Conservation (phyloP, 2,329 filamentous ascomycete genomes). For the Colletotrichum nymphaeae region DNA sequence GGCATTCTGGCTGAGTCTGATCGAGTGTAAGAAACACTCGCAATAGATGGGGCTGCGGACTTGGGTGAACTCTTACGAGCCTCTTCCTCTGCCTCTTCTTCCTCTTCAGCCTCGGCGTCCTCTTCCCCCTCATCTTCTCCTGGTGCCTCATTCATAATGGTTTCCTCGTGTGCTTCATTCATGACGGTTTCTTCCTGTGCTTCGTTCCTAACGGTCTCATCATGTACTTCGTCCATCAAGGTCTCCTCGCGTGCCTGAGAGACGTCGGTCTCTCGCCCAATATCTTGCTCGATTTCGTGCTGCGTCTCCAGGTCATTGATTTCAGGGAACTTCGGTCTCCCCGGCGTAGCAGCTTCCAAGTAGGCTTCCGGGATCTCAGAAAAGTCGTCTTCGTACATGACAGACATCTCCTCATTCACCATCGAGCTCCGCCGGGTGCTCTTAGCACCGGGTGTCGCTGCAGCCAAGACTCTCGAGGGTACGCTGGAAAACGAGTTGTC, state of each 20-base stretch:
- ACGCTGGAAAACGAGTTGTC: slow-evolving; percentile 50
- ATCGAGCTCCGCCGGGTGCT: slow-evolving; percentile 10
- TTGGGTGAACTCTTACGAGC: slow-evolving; percentile 26
- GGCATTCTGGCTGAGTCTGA: slow-evolving; percentile 59
- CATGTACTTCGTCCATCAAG: neutral
- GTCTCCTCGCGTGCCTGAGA: neutral
- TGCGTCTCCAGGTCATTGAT: slow-evolving; percentile 26
- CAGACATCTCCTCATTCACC: slow-evolving; percentile 45
- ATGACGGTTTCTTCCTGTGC: neutral
- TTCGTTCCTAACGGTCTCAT: neutral
- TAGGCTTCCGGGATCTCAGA: slow-evolving; percentile 66
- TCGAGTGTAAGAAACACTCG: slow-evolving; percentile 45
- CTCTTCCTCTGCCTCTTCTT: slow-evolving; percentile 26
- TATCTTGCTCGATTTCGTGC: neutral
- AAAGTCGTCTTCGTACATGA: slow-evolving; percentile 65
- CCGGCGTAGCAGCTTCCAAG: slow-evolving; percentile 61
- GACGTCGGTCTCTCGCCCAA: neutral
- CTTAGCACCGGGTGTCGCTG: slow-evolving; percentile 43
- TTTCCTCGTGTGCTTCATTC: neutral
- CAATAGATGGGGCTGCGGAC: slow-evolving; percentile 41
- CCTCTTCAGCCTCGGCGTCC: slow-evolving; percentile 1
- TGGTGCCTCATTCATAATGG: neutral
- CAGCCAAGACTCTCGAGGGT: slow-evolving; percentile 46
- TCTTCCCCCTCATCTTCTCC: slow-evolving; percentile 11
- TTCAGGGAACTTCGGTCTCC: slow-evolving; percentile 39